Base-by-base conservation (phyloP, 768 basidiomycete genomes). In the Xanthoconium stramineum region DNA sequence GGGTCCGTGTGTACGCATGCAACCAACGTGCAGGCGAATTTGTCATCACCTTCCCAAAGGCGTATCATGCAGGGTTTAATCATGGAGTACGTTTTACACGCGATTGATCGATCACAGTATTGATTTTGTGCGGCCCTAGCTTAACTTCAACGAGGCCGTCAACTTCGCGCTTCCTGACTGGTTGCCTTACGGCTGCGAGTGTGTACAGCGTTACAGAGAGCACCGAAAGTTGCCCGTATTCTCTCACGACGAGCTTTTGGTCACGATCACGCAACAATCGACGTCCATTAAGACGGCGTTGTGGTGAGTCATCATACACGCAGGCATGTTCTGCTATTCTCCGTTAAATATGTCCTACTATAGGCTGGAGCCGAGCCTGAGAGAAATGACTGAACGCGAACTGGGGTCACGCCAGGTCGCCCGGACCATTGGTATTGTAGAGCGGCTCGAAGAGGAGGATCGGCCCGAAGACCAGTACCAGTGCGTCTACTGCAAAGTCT, bases 61-160 rank as follows among this genome's bases (percentile, higher is more conserved):
- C 94, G 11, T 99, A 97, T 74, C 94, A 98, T 69, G 92, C 94
- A 50, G 95, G 95, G 3, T 98, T 98, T 78, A 98, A 98, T 70
- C 97, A 98, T 71, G 96, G 95, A 50, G 94, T 95, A 75, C 69
- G 91, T 82, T 54, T 42, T 66, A 63, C 65, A 53, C 51, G 68
- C 59, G 55, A 57, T 52, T 56, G 60, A 62, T 66, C 55, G 59
- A 66, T 68, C 48, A 56, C 50, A 55, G 43, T 45, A 50, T 55
- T 65, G 63, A 71, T 59, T 62, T 68, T 59, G 61, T 65, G 57
- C 66, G 56, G 61, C 62, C 37, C 17, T 65, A 97, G 94, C 76
- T 98, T 65, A 99, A 99, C 75, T 95, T 98, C 78, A 98, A 98
- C 70, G 97, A 98, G 76, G 97, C 96, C 5, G 96, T 98, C 66